A percentile compares a stretch with the other conserved stretches of the same genome.
Evolutionary conservation across 2,329 filamentous ascomycete species (phyloP).

Genomic region (Hysterium pulicare): DNA sequence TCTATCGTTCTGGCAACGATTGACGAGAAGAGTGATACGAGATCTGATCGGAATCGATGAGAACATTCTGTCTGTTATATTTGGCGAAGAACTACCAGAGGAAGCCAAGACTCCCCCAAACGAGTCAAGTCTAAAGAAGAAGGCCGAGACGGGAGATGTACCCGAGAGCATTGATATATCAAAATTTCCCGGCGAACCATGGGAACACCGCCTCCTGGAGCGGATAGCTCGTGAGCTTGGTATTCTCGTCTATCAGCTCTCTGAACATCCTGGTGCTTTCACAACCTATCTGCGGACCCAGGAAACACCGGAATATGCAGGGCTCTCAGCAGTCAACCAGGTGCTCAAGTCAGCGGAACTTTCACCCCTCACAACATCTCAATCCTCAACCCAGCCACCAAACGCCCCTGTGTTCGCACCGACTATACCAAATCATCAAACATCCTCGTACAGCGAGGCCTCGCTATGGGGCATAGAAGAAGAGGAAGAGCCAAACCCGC

Average conservation of each 20-base stretch:
- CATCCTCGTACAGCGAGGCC: constrained; percentile 44
- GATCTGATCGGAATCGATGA: constrained; percentile 93
- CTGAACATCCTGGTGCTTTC: constrained; percentile 85
- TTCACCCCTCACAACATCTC: constrained; percentile 24
- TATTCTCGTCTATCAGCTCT: constrained; percentile 75
- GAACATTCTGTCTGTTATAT: constrained; percentile 74
- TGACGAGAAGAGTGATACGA: constrained; percentile 81
- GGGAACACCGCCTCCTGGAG: constrained; percentile 78
- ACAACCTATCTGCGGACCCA: constrained; percentile 67
- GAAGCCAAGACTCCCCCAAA: constrained; percentile 21
- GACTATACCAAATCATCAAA: constrained; percentile 39
- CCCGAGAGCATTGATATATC: constrained; percentile 27
- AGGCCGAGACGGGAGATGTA: constrained; percentile 15
- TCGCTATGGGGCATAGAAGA: constrained; percentile 67
- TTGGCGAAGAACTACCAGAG: constrained; percentile 71
- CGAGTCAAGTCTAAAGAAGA: too few relatives aligned
- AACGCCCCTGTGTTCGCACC: constrained; percentile 48
- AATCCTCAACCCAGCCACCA: constrained; percentile 21
- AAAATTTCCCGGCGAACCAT: constrained; percentile 43
- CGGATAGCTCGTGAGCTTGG: constrained; percentile 85
- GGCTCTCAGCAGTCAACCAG: constrained; percentile 51
- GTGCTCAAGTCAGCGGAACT: constrained; percentile 19
- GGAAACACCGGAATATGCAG: constrained; percentile 68
- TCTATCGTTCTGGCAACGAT: constrained; percentile 72
- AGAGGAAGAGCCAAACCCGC: constrained; percentile 43